Evolutionary conservation across 2,329 filamentous ascomycete species (phyloP).

Genomic region (Cladosporium sp.): DNA sequence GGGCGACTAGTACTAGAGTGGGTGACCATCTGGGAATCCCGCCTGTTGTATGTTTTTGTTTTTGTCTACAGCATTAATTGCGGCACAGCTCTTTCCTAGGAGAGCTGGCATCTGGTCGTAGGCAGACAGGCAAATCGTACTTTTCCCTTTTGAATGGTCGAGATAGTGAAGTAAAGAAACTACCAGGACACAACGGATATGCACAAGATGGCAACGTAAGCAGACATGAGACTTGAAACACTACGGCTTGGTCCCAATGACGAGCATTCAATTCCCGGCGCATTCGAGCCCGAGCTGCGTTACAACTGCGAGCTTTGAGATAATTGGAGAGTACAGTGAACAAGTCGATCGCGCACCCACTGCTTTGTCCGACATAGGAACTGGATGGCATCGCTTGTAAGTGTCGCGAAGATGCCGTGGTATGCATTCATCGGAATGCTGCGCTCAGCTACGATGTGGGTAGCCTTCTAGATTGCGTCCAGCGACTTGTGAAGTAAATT

Average conservation of each 20-base stretch:
- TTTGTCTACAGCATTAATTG: too few species aligned
- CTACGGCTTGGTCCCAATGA: neutral
- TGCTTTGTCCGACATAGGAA: neutral
- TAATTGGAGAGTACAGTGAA: neutral
- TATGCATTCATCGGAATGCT: neutral
- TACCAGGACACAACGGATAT: too few species aligned
- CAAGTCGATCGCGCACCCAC: neutral
- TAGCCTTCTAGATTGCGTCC: neutral
- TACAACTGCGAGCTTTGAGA: neutral
- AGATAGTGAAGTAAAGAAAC: too few species aligned
- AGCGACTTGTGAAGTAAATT: neutral
- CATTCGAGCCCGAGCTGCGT: neutral
- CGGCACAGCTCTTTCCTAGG: too few species aligned
- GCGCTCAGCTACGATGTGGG: neutral
- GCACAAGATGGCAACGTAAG: too few species aligned
- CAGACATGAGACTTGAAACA: too few species aligned
- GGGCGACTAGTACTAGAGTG: too few species aligned
- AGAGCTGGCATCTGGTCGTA: too few species aligned
- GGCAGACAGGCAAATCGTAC: too few species aligned
- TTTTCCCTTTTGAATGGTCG: too few species aligned
- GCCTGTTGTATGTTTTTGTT: too few species aligned
- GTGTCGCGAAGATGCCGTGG: neutral
- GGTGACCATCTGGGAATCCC: too few species aligned
- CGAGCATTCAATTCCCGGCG: neutral
- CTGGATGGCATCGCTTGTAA: neutral